Percentiles rank a stretch among this genome's conserved stretches.
Evolutionary conservation across 1,284 basidiomycete genomes (phyloP).

Genomic region (Boletellus sp.): DNA sequence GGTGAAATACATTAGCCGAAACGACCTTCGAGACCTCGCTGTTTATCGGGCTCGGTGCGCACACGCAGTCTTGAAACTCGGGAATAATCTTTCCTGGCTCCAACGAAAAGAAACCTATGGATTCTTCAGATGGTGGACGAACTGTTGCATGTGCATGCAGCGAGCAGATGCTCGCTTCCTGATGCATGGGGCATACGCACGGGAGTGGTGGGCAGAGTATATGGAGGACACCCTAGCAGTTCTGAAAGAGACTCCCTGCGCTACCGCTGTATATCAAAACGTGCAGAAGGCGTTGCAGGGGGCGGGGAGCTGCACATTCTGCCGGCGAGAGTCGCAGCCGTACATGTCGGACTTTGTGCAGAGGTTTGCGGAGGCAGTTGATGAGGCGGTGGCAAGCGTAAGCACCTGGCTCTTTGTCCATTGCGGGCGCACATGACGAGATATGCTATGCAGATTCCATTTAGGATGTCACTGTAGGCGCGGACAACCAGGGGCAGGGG

Average conservation of each 20-base stretch:
- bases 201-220: conserved; percentile 33
- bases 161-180: conserved; percentile 24
- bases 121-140: conserved; percentile 31
- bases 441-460: conserved; percentile 14
- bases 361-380: conserved; percentile 22
- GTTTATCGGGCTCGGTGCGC: conserved; percentile 23
- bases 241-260: conserved; percentile 25
- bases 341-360: conserved; percentile 22
- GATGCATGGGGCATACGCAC: conserved; percentile 25
- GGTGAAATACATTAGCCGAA: too few species aligned
- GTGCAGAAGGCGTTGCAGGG: conserved; percentile 19
- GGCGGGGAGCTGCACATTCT: conserved; percentile 22
- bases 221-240: conserved; percentile 25
- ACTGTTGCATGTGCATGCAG: conserved; percentile 21
- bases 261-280: conserved; percentile 17
- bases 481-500: background rate
- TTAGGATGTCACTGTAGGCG: conserved; percentile 18
- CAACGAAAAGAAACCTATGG: conserved; percentile 19
- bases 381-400: conserved; percentile 20
- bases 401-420: conserved; percentile 5
- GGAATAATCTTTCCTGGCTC: conserved; percentile 28
- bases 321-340: conserved; percentile 15
- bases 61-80: conserved; percentile 19
- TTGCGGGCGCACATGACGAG: background rate
- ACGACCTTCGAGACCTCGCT: conserved; percentile 16